Evolutionary conservation across 441 rosid genomes (phyloP).

Genomic region (Rhodomyrtus psidioides): DNA sequence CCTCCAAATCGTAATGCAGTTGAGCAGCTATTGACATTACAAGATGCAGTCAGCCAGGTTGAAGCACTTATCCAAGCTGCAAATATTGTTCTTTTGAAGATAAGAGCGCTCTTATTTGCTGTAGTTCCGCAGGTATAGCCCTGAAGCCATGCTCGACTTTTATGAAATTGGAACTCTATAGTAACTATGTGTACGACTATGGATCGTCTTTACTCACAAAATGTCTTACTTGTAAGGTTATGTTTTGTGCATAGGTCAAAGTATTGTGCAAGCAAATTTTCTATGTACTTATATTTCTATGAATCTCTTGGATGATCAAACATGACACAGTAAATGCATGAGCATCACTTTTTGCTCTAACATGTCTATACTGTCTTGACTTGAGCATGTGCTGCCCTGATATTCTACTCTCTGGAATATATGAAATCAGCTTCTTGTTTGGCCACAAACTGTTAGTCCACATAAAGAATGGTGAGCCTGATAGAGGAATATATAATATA

Average conservation of each 20-base stretch:
- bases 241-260: not conserved
- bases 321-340: not conserved
- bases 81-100: slow-evolving; percentile 72
- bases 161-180: not conserved
- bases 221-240: not conserved
- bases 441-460: not conserved
- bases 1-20: slow-evolving; percentile 78
- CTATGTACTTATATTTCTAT: not conserved
- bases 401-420: not conserved
- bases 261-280: not conserved
- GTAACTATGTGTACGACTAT: not conserved
- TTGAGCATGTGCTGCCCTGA: not conserved
- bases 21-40: slow-evolving; percentile 73
- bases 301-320: not conserved
- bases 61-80: slow-evolving; percentile 70
- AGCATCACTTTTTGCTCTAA: not conserved
- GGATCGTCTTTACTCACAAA: not conserved
- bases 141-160: not conserved
- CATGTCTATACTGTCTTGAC: not conserved
- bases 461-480: not conserved
- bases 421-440: not conserved
- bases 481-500: not conserved
- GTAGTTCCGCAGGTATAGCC: slow-evolving; percentile 63
- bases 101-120: slow-evolving; percentile 77
- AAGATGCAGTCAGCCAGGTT: slow-evolving; percentile 58